phyloP scores from a whole-genome alignment of 345 rosid genomes.

The Rhodamnia rubescens region DNA sequence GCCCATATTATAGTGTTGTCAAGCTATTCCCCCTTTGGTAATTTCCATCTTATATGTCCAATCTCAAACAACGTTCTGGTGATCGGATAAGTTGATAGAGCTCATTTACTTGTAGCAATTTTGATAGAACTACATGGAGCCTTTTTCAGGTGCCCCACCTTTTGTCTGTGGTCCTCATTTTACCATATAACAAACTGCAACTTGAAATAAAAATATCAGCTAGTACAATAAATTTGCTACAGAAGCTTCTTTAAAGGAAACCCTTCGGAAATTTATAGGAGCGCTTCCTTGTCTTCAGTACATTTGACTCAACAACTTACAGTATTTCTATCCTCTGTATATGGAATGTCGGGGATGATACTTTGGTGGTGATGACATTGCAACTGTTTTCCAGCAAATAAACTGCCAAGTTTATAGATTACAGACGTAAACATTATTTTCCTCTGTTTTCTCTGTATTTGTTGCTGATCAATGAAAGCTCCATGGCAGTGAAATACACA shows the following conservation, averaged over 20 bases:
- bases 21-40: constrained; percentile 96
- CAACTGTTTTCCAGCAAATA: not conserved
- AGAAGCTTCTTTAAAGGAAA: not conserved
- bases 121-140: not conserved
- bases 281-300: not conserved
- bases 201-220: not conserved
- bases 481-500: constrained; percentile 68
- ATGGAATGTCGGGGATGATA: not conserved
- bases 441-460: not conserved
- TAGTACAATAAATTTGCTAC: not conserved
- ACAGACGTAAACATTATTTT: not conserved
- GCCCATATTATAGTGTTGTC: constrained; percentile 91
- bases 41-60: not conserved
- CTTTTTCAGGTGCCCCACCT: not conserved
- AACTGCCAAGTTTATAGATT: not conserved
- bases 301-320: not conserved
- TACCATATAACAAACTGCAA: not conserved
- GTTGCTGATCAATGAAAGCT: not conserved
- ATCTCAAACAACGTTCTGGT: not conserved
- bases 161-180: not conserved
- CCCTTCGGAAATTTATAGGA: not conserved
- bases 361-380: not conserved
- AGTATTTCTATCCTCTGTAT: not conserved
- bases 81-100: not conserved
- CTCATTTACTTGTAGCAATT: not conserved